Base-by-base conservation (phyloP, 2,329 filamentous ascomycete species). In the Penicillium psychrosexuale region DNA sequence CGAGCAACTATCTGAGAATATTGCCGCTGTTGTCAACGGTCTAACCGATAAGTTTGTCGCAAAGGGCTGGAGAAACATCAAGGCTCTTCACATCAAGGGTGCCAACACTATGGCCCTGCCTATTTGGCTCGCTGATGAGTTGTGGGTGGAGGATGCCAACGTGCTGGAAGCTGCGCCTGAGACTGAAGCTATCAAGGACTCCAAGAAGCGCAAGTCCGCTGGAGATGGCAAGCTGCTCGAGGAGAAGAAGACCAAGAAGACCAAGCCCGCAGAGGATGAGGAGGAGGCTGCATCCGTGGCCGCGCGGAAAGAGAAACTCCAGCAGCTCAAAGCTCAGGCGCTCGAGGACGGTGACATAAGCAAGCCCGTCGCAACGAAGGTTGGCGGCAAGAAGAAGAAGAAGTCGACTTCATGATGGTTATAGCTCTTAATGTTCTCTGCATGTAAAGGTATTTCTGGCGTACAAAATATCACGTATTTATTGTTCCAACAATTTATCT, bases 41-140 rank as follows among this genome's bases (percentile, higher is more conserved):
- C 75, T 97, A 66, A 84, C 91, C 7, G 86, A 89, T 59, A 91
- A 89, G 73, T 89, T 88, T 69, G 85, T 97, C 43, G 85, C 91
- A 17, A 87, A 93, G 72, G 87, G 91, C 67, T 97, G 92, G 91
- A 84, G 84, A 67, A 94, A 93, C 72, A 82, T 97, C 60, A 87
- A 87, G 73, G 84, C 84, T 60, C 78, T 99, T 58, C 91, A 96
- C 74, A 82, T 99, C 79, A 99, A 97, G 82, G 90, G 91, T 3
- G 88, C 90, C 28, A 86, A 90, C 69, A 96, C 93, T 5, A 88
- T 87, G 58, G 89, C 93, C 8, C 81, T 99, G 68, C 94, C 94
- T n/a, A 86, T 99, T 70, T 99, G 91, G 90, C 78, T 96, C 69
- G 89, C 93, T 5, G 88, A 91, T 64, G 91, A 97, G 80, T 80